Evolutionary conservation across 2,329 filamentous ascomycete genomes (phyloP).

Genomic region (Ophiostoma quercus): DNA sequence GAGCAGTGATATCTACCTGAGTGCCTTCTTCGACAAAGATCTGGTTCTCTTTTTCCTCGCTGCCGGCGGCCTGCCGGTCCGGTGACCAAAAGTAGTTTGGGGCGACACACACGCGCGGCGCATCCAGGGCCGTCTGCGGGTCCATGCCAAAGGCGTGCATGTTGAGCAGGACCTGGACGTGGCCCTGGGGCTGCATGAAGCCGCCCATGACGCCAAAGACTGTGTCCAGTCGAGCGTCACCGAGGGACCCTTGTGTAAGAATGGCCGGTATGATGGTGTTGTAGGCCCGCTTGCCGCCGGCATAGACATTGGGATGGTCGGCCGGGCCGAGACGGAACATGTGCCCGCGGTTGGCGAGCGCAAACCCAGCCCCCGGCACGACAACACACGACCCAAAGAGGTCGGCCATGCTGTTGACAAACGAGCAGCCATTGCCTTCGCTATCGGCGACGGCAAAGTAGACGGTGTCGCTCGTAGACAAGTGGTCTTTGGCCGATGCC

Average conservation of each 20-base stretch:
- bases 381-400: constrained; percentile 83
- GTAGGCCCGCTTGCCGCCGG: constrained; percentile 79
- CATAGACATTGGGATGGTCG: constrained; percentile 72
- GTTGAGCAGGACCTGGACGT: constrained; percentile 85
- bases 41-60: constrained; percentile 44
- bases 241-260: too few species aligned
- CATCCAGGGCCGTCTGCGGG: constrained; percentile 81
- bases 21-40: constrained; percentile 78
- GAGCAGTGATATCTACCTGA: constrained; percentile 56
- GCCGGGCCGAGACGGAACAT: constrained; percentile 66
- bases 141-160: constrained; percentile 75
- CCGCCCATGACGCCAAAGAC: constrained; percentile 80
- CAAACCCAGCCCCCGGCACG: constrained; percentile 81
- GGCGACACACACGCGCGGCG: constrained; percentile 79
- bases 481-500: not conserved
- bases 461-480: constrained; percentile 72
- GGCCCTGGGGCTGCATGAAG: constrained; percentile 95
- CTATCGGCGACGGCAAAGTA: constrained; percentile 83
- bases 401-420: constrained; percentile 90
- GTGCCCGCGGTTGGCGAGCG: constrained; percentile 80
- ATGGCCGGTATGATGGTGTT: constrained; percentile 94
- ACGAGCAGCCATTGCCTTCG: constrained; percentile 81
- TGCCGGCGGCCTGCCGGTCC: constrained; percentile 33
- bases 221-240: too few species aligned
- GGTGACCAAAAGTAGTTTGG: constrained; percentile 45